Base-by-base conservation (phyloP, 2,329 filamentous ascomycete genomes). In the Paramyrothecium roridum region DNA sequence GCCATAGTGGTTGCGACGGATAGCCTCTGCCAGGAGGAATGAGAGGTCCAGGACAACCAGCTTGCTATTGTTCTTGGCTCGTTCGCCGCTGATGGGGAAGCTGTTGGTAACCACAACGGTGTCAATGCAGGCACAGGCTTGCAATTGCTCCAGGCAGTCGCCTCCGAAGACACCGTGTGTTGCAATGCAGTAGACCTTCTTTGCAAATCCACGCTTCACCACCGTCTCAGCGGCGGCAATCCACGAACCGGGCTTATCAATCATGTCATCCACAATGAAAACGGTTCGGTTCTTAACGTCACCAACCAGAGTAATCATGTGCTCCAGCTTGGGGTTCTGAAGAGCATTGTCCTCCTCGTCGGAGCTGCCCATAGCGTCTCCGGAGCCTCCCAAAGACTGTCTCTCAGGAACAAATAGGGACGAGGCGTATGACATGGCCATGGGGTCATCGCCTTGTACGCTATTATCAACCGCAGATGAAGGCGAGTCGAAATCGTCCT, bases 261-360 rank as follows among this genome's bases (percentile, higher is more conserved):
- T 97, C 90, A 99, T 98, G 71, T 99, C 95, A 70, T 99, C 95
- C 51, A 99, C 90, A 58, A 99, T 92, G 69, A 99, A 89, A 53
- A 98, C 95, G 0, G 91, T 88, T 56, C 91, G 86, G 68, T 91
- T 86, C 67, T 87, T 89, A 57, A 99, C 95, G 65, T 98, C 91
- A 57, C 95, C 95, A 16, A 99, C 95, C n/a, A 99, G 80, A 0
- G 95, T 99, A 65, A 99, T 96, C 78, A 93, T 96, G 67, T 93
- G 92, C 76, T 99, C 95, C 21, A 93, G 80, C 57, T 88, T 87
- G 12, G 88, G 85, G 62, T 93, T 86, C 64, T 88, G 84, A 52
- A 93, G 84, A n/a, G 87, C 86, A 62, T 96, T 91, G 65, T 99
- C 95, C 72, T 98, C 95, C 58, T 97, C 93, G 61, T 96, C 95